A percentile compares a stretch with the other conserved stretches of the same genome.
Evolutionary conservation across 1,284 basidiomycete genomes (phyloP).

Genomic region (Cerrena zonata): DNA sequence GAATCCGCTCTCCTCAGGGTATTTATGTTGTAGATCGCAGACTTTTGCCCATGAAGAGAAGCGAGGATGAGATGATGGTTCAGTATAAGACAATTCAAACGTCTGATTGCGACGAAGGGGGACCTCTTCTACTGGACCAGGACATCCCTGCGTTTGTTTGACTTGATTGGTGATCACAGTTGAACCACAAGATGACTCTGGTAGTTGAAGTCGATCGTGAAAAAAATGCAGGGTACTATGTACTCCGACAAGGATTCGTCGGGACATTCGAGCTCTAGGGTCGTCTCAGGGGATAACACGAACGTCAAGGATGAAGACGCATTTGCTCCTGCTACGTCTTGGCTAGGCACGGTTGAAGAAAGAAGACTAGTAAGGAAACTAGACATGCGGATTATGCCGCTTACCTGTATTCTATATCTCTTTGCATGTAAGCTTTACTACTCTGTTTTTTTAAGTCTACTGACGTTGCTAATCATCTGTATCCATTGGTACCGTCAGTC

Average conservation of each 20-base stretch:
- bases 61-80: too few species aligned
- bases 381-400: slow-evolving; percentile 62
- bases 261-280: background rate
- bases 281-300: background rate
- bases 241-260: background rate
- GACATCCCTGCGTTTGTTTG: too few species aligned
- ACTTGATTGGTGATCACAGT: too few species aligned
- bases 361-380: slow-evolving; percentile 56
- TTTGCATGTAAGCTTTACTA: slow-evolving; percentile 74
- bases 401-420: slow-evolving; percentile 66
- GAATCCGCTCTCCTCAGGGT: too few species aligned
- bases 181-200: too few species aligned
- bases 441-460: slow-evolving; percentile 5
- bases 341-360: slow-evolving; percentile 37
- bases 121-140: too few species aligned
- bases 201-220: background rate
- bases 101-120: too few species aligned
- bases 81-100: too few species aligned
- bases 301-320: background rate
- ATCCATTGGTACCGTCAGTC: slow-evolving; percentile 32
- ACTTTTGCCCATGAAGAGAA: too few species aligned
- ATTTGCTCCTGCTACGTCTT: background rate
- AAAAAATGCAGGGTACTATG: background rate
- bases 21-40: too few species aligned
- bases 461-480: background rate